These are phyloP conservation scores for Tetrahymena thermophila DNA, from an alignment of 73 alveolate species.

Conservation along the genomic window DNA sequence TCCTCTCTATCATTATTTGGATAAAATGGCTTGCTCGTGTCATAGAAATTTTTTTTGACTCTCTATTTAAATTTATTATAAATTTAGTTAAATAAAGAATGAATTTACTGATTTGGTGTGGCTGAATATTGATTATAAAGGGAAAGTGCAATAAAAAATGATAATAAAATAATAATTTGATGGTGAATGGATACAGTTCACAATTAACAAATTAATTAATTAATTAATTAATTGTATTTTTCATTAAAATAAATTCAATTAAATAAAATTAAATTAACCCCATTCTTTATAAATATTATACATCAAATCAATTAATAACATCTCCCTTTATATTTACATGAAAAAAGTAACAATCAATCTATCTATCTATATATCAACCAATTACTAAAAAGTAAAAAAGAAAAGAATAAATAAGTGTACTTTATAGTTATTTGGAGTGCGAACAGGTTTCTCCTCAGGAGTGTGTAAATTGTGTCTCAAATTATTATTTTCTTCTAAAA, in stretches of 20 bases:
- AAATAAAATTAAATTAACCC: neutral
- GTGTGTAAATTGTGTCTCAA: neutral
- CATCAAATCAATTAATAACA: too few relatives aligned
- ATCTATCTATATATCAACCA: neutral
- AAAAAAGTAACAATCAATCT: neutral
- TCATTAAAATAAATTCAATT: neutral
- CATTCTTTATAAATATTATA: neutral
- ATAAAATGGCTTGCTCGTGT: neutral
- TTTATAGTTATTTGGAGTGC: neutral
- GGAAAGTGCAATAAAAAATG: neutral
- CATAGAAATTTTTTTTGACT: neutral
- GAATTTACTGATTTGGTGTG: neutral
- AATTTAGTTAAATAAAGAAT: neutral
- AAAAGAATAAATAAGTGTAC: neutral
- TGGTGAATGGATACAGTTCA: neutral
- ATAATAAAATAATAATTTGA: neutral
- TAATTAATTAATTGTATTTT: neutral
- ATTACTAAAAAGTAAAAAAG: neutral
- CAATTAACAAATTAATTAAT: neutral
- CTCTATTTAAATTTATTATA: neutral
- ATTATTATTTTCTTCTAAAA: neutral
- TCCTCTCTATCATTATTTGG: neutral
- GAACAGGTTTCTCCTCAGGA: neutral
- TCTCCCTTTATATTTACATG: neutral
- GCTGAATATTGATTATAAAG: neutral